phyloP scores from a whole-genome alignment of 768 basidiomycete species.

The Gautieria morchelliformis region DNA sequence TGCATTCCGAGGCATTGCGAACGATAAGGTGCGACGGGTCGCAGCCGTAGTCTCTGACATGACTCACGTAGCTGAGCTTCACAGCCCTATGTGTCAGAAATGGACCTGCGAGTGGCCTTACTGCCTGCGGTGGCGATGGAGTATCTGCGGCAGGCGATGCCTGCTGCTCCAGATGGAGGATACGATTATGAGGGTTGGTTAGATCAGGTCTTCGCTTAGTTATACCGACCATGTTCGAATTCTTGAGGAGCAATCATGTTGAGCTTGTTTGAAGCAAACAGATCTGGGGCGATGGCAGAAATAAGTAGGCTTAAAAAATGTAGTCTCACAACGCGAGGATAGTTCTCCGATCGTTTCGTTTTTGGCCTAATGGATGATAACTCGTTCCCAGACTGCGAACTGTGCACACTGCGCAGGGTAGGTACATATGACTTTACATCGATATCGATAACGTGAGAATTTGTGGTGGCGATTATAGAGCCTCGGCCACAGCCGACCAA shows the following conservation, averaged over 20 bases:
- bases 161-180: slow-evolving; percentile 25
- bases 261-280: not conserved
- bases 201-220: slow-evolving; percentile 55
- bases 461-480: not conserved
- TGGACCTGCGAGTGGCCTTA: slow-evolving; percentile 80
- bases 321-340: too few relatives aligned
- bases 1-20: slow-evolving; percentile 86
- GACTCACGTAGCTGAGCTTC: not conserved
- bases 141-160: slow-evolving; percentile 80
- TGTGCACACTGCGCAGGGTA: too few relatives aligned
- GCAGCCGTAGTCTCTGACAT: not conserved
- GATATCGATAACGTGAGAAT: not conserved
- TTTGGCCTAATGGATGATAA: too few relatives aligned
- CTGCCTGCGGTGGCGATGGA: slow-evolving; percentile 67
- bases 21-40: slow-evolving; percentile 59
- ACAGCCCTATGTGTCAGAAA: slow-evolving; percentile 87
- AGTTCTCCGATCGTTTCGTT: too few relatives aligned
- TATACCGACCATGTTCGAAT: slow-evolving; percentile 13
- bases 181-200: slow-evolving; percentile 74
- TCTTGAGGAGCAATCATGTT: not conserved
- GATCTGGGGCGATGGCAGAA: not conserved
- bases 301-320: too few relatives aligned
- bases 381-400: too few relatives aligned
- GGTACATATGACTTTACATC: not conserved
- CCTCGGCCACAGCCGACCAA: not conserved